Evolutionary conservation across 129 eudicot species (phyloP).

Genomic region (Helianthus tuberosus): DNA sequence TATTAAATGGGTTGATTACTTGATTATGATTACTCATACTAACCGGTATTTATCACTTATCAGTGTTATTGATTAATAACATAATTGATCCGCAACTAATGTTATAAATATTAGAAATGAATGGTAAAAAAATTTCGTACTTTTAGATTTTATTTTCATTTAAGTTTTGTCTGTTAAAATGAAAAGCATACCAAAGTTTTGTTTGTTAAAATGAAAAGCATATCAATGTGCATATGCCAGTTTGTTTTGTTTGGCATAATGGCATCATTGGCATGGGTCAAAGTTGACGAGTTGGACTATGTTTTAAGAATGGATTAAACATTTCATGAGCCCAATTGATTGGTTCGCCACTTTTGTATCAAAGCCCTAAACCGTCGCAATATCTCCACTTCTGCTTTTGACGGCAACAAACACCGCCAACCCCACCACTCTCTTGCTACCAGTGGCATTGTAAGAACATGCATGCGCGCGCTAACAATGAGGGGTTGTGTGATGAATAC

Average conservation of each 20-base stretch:
- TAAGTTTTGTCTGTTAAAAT: not conserved
- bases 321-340: not conserved
- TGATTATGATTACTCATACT: not conserved
- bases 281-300: not conserved
- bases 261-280: not conserved
- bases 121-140: not conserved
- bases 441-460: no score
- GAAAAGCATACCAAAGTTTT: not conserved
- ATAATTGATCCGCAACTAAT: not conserved
- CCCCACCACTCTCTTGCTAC: no score
- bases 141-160: not conserved
- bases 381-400: no score
- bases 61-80: not conserved
- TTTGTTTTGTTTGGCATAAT: not conserved
- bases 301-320: not conserved
- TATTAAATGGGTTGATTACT: constrained; percentile 3
- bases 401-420: no score
- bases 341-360: not conserved
- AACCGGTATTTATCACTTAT: not conserved
- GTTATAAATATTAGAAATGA: not conserved
- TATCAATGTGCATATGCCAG: not conserved
- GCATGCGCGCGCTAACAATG: no score
- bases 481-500: no score
- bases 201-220: not conserved
- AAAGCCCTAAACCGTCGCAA: no score